Evolutionary conservation across 2,329 filamentous ascomycete species (phyloP).

Genomic region (Parafenestella ontariensis): DNA sequence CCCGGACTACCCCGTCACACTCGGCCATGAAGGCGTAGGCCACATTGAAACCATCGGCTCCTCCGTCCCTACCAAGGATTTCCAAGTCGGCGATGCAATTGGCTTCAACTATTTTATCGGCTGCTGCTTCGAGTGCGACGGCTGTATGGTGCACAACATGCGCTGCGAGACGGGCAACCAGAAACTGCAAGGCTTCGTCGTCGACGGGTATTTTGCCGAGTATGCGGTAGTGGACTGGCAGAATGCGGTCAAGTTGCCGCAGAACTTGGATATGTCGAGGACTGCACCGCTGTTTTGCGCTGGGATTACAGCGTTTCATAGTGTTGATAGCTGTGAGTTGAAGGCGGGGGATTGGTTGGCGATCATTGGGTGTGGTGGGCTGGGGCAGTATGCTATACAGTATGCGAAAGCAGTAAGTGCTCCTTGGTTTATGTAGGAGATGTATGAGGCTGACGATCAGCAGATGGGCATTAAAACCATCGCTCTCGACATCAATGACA

Average conservation of each 20-base stretch:
- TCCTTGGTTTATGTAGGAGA: not conserved
- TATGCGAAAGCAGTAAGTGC: slow-evolving; percentile 53
- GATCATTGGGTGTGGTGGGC: slow-evolving; percentile 55
- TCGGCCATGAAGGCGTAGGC: slow-evolving; percentile 59
- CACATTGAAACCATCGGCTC: slow-evolving; percentile 49
- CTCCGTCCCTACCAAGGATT: slow-evolving; percentile 48
- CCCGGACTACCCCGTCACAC: slow-evolving; percentile 39
- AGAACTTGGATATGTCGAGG: slow-evolving; percentile 43
- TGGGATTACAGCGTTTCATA: slow-evolving; percentile 54
- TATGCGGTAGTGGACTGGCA: slow-evolving; percentile 57
- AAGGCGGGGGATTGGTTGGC: slow-evolving; percentile 50
- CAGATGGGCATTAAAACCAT: slow-evolving; percentile 54
- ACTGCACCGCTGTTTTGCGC: slow-evolving; percentile 59
- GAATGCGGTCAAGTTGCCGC: slow-evolving; percentile 53
- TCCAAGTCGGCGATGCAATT: slow-evolving; percentile 53
- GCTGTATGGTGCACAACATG: slow-evolving; percentile 55
- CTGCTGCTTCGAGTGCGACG: slow-evolving; percentile 57
- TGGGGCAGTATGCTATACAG: slow-evolving; percentile 57
- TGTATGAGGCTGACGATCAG: not conserved
- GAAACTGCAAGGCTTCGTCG: slow-evolving; percentile 53
- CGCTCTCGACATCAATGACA: slow-evolving; percentile 55
- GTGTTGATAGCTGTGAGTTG: slow-evolving; percentile 42
- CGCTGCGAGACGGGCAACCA: slow-evolving; percentile 50
- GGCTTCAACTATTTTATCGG: slow-evolving; percentile 57
- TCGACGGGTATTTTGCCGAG: slow-evolving; percentile 57